Percentiles rank a stretch among this genome's conserved stretches.
phyloP scores from a whole-genome alignment of 345 rosid species.

The Kandelia obovata region DNA sequence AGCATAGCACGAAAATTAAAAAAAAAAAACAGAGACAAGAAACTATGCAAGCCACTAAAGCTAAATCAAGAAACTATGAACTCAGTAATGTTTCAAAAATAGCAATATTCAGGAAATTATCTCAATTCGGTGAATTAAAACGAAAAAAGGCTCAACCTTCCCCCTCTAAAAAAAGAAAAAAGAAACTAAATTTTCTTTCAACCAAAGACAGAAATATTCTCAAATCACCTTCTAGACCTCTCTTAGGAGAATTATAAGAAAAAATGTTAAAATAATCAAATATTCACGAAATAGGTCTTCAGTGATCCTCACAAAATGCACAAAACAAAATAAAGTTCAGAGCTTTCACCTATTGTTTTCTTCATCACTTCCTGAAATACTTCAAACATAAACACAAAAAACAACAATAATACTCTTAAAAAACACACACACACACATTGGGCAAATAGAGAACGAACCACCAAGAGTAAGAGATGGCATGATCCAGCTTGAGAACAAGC shows the following conservation, averaged over 20 bases:
- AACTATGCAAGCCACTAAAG: too few species aligned
- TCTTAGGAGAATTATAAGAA: neutral
- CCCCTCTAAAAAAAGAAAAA: too few species aligned
- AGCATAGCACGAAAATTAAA: too few species aligned
- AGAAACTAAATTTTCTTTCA: neutral
- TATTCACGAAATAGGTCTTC: conserved; percentile 11
- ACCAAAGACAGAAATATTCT: neutral
- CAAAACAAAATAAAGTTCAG: neutral
- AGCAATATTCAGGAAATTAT: too few species aligned
- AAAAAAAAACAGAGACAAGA: too few species aligned
- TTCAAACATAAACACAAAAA: neutral
- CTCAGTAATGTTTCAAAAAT: too few species aligned
- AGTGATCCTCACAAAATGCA: conserved; percentile 3
- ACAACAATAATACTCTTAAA: neutral
- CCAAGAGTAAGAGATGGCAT: conserved; percentile 55
- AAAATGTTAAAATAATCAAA: neutral
- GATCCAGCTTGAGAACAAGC: conserved; percentile 73
- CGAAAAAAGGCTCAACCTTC: too few species aligned
- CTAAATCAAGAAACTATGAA: too few species aligned
- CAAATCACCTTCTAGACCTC: neutral
- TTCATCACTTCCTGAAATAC: neutral
- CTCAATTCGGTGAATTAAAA: too few species aligned
- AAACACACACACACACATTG: neutral
- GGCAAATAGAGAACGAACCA: conserved; percentile 46
- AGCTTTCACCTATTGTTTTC: neutral